These are phyloP conservation scores for Crithidia acanthocephali DNA, from an alignment of 208 protist species.

Conservation along the genomic window DNA sequence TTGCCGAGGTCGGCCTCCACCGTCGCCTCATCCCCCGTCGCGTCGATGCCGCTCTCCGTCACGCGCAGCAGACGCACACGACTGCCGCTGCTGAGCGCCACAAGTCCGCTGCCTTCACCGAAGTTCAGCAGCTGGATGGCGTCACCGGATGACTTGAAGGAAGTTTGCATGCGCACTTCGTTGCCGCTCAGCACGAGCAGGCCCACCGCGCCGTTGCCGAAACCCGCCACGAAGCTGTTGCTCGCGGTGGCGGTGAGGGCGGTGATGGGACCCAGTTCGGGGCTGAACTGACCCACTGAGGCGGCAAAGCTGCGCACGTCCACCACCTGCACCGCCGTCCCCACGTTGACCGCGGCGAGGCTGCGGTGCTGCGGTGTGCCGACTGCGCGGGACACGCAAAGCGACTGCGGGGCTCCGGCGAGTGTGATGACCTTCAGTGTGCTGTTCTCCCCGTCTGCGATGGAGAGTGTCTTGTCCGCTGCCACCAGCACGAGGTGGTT, in stretches of 20 bases:
- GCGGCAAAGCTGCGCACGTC: constrained; percentile 52
- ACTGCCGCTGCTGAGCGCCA: constrained; percentile 51
- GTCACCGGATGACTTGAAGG: constrained; percentile 38
- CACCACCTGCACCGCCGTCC: constrained; percentile 52
- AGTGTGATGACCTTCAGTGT: constrained; percentile 62
- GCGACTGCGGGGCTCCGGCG: constrained; percentile 41
- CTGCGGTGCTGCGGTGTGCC: constrained; percentile 23
- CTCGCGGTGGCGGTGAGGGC: constrained; percentile 36
- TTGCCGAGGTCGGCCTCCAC: constrained; percentile 17
- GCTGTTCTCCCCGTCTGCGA: constrained; percentile 85
- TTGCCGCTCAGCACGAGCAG: constrained; percentile 43
- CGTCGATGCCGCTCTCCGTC: constrained; percentile 55
- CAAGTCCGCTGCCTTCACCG: constrained; percentile 53
- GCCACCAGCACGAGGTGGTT: constrained; percentile 85
- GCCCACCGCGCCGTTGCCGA: constrained; percentile 63
- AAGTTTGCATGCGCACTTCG: constrained; percentile 44
- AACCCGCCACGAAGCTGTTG: constrained; percentile 56
- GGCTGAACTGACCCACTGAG: constrained; percentile 72
- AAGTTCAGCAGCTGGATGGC: constrained; percentile 47
- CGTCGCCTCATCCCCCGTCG: constrained; percentile 28
- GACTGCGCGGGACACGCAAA: constrained; percentile 65
- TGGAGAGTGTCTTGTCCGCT: constrained; percentile 89
- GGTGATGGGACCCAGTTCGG: constrained; percentile 71
- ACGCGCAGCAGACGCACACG: constrained; percentile 55
- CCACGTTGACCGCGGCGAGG: constrained; percentile 71